These are phyloP conservation scores for Solanum etuberosum DNA, from an alignment of 257 asterid genomes.

Conservation along the genomic window DNA sequence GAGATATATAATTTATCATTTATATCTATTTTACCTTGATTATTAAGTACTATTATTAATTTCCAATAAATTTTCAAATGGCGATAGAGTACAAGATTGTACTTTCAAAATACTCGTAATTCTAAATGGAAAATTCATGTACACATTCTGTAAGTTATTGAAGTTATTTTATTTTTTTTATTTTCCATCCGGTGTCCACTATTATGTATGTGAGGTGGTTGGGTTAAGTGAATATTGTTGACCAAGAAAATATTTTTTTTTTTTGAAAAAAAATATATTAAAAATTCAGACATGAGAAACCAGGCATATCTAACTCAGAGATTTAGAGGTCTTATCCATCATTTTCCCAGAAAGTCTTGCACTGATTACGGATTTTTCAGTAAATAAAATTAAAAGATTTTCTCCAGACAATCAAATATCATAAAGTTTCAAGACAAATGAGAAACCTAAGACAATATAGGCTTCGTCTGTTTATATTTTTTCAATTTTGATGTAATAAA, in stretches of 20 bases:
- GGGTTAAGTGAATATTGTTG: not conserved
- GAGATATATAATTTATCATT: not conserved
- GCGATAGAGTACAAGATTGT: not conserved
- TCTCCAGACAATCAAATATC: not conserved
- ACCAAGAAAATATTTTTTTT: not conserved
- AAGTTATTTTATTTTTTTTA: not conserved
- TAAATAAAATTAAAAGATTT: not conserved
- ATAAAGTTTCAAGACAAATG: not conserved
- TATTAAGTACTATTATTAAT: not conserved
- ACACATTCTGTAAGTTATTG: not conserved
- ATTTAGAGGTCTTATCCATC: not conserved
- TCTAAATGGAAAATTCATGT: not conserved
- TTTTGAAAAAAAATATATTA: not conserved
- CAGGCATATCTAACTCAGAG: not conserved
- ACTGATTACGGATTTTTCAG: not conserved
- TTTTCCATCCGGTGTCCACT: too few species aligned
- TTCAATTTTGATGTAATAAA: not conserved
- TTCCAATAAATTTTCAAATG: not conserved
- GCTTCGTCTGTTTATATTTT: not conserved
- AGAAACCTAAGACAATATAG: not conserved
- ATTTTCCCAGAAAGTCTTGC: not conserved
- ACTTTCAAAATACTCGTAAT: not conserved
- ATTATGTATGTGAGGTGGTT: not conserved
- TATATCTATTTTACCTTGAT: not conserved
- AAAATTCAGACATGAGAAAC: not conserved